Evolutionary conservation across 495 filamentous ascomycete species (phyloP), one percentile per base, ranked within the genome.

Genomic region (Immersiella caudata): DNA sequence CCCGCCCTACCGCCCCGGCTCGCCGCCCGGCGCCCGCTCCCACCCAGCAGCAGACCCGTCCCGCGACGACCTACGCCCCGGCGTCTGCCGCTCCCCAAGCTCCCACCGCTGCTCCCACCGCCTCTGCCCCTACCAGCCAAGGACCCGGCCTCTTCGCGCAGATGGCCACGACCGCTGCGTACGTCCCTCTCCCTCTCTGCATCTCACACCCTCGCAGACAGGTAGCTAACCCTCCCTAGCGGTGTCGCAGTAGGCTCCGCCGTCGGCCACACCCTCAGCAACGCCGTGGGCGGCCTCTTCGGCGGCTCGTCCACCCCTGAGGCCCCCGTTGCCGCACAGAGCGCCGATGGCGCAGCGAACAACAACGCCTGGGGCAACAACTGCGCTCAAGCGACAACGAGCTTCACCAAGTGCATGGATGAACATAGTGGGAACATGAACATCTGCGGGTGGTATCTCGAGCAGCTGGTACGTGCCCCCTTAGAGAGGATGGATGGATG

Each of bases 401-500:
- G 85, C 79, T 97, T 99, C 87, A 93, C 93, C 68, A 88, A 90
- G 81, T 99, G 95, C 86, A 88, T 99, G 87, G 93, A 97, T 75
- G 90, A 99, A 72, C 90, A 99, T 79, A 79, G 87, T 73, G 96
- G 96, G 65, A 90, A 95, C 78, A 89, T 98, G 90, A 89, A 91
- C 78, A 97, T 97, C 73, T 99, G 95, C 82, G 88, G 89, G 68
- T 99, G 95, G 95, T 99, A 99, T 78, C 79, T 99, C 73, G 94
- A 98, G 79, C 95, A 99, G 86, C 83, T 99, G 78, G 71, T 77
- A 78, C 74, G 78, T 80, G 58, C 49, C 26, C 26, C 26, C 16
- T 16, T 51, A 5, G 18, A 20, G 25, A 9, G 46, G 3, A 11
- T 14, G 24, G 14, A 54, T 12, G 11, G 3, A 20, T 66, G 63